Evolutionary conservation across 2,329 filamentous ascomycete species (phyloP).

Genomic region (Curvularia spicifera): DNA sequence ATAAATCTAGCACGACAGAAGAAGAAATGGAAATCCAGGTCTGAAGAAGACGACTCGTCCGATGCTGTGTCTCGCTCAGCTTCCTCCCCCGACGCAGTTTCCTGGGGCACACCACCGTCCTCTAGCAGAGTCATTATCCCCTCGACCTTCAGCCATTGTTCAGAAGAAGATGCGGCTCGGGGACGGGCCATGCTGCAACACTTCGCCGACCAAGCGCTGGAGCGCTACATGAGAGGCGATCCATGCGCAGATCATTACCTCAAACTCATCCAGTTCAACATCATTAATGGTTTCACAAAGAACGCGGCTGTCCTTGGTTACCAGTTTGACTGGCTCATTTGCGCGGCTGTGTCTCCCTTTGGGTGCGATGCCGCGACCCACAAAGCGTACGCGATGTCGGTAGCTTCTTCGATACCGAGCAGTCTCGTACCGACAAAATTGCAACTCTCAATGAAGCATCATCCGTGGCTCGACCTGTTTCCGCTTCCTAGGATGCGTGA

Average conservation of each 20-base stretch:
- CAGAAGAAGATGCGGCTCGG: neutral
- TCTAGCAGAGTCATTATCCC: neutral
- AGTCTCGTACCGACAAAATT: conserved; percentile 19
- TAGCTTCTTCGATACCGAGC: neutral
- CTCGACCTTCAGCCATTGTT: conserved; percentile 4
- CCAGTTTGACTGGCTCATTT: conserved; percentile 18
- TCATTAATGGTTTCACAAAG: conserved; percentile 15
- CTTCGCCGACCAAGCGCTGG: conserved; percentile 27
- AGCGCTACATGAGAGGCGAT: conserved; percentile 25
- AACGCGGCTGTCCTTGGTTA: conserved; percentile 21
- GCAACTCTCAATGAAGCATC: conserved; percentile 49
- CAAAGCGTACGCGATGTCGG: neutral
- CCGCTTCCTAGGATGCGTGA: conserved; percentile 51
- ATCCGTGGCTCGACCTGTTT: conserved; percentile 51
- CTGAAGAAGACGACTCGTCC: neutral
- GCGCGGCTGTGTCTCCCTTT: conserved; percentile 24
- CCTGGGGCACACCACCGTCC: neutral
- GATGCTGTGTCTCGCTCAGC: neutral
- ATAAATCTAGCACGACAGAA: neutral
- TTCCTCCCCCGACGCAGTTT: neutral
- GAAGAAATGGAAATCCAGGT: neutral
- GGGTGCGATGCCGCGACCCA: conserved; percentile 10
- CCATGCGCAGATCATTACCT: conserved; percentile 19
- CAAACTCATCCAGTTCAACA: conserved; percentile 25
- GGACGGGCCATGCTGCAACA: conserved; percentile 13